These are phyloP conservation scores for Colletotrichum sp. DNA, from an alignment of 2,329 filamentous ascomycete genomes.

Conservation along the genomic window DNA sequence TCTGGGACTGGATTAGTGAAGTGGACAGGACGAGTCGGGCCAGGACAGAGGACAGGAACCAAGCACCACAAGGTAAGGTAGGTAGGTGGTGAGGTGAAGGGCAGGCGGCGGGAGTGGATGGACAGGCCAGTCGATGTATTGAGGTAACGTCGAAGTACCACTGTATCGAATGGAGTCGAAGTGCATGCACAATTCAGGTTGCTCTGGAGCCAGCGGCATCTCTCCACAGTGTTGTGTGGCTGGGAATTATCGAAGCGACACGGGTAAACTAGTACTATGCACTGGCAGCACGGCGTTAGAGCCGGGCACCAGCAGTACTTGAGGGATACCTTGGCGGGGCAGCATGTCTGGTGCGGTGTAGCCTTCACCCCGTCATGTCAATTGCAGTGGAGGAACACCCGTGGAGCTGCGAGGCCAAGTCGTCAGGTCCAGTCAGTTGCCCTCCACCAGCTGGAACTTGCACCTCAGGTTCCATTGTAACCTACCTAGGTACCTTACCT, in stretches of 20 bases:
- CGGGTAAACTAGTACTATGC: not conserved
- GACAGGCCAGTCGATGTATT: not conserved
- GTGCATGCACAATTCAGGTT: not conserved
- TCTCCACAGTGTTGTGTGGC: not conserved
- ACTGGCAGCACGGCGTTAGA: not conserved
- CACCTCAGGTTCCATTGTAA: not conserved
- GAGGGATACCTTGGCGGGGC: not conserved
- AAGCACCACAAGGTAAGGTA: not conserved
- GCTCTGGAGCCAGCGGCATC: not conserved
- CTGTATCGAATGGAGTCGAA: not conserved
- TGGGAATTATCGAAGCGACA: not conserved
- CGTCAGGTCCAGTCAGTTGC: not conserved
- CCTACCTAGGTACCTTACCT: not conserved
- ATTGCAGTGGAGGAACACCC: not conserved
- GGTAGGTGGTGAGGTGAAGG: slow-evolving; percentile 9
- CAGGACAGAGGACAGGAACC: not conserved
- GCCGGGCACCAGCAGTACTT: not conserved
- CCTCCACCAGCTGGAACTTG: slow-evolving; percentile 16
- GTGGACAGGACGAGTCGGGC: not conserved
- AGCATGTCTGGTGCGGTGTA: not conserved
- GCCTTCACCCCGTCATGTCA: not conserved
- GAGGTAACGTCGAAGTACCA: not conserved
- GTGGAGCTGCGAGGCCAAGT: not conserved
- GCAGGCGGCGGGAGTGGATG: slow-evolving; percentile 7
- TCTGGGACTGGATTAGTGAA: not conserved